These are phyloP conservation scores for Yamadazyma spencermartinsiae DNA, from an alignment of 1,139 yeast genomes.

Conservation along the genomic window DNA sequence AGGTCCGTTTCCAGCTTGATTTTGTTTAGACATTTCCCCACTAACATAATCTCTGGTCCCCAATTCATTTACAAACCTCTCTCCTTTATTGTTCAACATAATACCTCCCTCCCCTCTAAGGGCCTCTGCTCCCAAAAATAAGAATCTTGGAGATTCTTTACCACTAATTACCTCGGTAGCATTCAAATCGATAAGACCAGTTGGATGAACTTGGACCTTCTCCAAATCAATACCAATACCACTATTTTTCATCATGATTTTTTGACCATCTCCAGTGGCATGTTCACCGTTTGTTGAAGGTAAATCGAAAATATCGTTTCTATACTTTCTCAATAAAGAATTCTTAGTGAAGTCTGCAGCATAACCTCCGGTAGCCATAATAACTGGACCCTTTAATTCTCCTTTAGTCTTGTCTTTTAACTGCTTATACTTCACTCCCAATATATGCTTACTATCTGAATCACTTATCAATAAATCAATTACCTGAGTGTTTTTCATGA, in stretches of 20 bases:
- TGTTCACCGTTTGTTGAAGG: constrained; percentile 77
- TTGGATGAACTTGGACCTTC: constrained; percentile 80
- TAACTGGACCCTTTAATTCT: constrained; percentile 54
- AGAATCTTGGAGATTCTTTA: constrained; percentile 47
- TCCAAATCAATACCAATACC: constrained; percentile 73
- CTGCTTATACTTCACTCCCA: constrained; percentile 52
- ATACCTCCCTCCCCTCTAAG: constrained; percentile 78
- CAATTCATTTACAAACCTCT: constrained; percentile 71
- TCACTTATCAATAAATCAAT: constrained; percentile 46
- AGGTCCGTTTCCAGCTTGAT: constrained; percentile 49
- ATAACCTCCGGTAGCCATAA: constrained; percentile 82
- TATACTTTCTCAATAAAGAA: constrained; percentile 50
- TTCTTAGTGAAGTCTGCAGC: constrained; percentile 59
- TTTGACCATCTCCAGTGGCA: constrained; percentile 79
- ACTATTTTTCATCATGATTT: constrained; percentile 54
- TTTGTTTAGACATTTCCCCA: constrained; percentile 53
- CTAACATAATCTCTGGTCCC: constrained; percentile 71
- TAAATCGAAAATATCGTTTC: constrained; percentile 61
- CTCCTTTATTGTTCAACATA: constrained; percentile 59
- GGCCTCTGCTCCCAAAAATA: constrained; percentile 78
- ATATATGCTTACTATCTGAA: constrained; percentile 24
- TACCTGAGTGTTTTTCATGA: constrained; percentile 57
- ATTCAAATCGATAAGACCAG: constrained; percentile 70
- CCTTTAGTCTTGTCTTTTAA: constrained; percentile 33
- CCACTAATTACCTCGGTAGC: constrained; percentile 50